A percentile compares a stretch with the other conserved stretches of the same genome.
phyloP scores from a whole-genome alignment of 2,329 filamentous ascomycete species.

The Daldinia sp. region DNA sequence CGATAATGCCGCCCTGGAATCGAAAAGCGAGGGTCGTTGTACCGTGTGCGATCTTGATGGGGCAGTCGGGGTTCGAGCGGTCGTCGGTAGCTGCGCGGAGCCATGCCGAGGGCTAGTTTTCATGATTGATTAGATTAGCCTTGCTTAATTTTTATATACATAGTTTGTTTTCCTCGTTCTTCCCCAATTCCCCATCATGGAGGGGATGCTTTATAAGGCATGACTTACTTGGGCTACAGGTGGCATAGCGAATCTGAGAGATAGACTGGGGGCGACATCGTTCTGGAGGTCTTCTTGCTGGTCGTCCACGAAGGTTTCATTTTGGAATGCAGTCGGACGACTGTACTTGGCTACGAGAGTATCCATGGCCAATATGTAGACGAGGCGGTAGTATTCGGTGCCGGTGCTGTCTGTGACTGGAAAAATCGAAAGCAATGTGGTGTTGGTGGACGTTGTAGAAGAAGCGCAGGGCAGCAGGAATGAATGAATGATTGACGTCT shows the following conservation, averaged over 20 bases:
- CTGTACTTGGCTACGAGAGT: constrained; percentile 93
- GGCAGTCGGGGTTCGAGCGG: constrained; percentile 94
- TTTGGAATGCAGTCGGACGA: constrained; percentile 76
- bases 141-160: background rate
- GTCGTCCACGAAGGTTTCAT: constrained; percentile 78
- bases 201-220: background rate
- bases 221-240: constrained; percentile 85
- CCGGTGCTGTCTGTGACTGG: background rate
- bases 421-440: constrained; percentile 17
- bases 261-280: constrained; percentile 79
- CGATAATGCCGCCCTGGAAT: constrained; percentile 98
- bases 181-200: background rate
- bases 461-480: background rate
- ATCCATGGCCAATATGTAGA: constrained; percentile 73
- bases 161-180: background rate
- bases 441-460: constrained; percentile 34
- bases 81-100: constrained; percentile 98
- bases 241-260: constrained; percentile 94
- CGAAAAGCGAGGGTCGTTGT: constrained; percentile 98
- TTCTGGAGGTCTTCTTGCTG: constrained; percentile 79
- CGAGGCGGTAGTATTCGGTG: background rate
- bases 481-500: constrained; percentile 32
- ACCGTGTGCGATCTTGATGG: constrained; percentile 99
- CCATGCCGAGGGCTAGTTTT: constrained; percentile 80
- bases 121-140: constrained; percentile 27